Conservation (phyloP, 1,284 basidiomycete genomes). For the Boletus albobrunnescens region DNA sequence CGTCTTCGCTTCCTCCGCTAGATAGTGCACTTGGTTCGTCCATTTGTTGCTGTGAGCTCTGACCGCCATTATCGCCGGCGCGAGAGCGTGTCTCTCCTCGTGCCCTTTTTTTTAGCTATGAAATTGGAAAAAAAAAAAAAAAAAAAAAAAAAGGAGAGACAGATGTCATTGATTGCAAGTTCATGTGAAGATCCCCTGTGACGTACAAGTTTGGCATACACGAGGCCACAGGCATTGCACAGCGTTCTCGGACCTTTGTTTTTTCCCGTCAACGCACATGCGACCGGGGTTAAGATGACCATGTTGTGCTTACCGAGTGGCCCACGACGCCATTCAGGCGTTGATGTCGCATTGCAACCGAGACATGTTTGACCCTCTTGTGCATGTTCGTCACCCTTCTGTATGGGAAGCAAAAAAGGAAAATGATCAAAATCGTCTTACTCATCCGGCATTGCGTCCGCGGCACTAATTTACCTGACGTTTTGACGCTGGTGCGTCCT, state of each 20-base stretch:
- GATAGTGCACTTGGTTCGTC: slow-evolving; percentile 29
- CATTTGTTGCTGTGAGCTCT: slow-evolving; percentile 28
- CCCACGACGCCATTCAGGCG: slow-evolving; percentile 78
- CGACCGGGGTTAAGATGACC: slow-evolving; percentile 26
- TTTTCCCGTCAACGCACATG: slow-evolving; percentile 21
- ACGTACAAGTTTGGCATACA: slow-evolving; percentile 57
- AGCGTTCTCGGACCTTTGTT: slow-evolving; percentile 50
- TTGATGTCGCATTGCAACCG: slow-evolving; percentile 77
- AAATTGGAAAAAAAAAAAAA: slow-evolving; percentile 2
- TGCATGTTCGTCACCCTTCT: slow-evolving; percentile 45
- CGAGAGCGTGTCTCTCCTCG: slow-evolving; percentile 31
- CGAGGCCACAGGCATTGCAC: slow-evolving; percentile 57
- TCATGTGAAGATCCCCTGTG: slow-evolving; percentile 23
- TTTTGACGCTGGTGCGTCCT: slow-evolving; percentile 35
- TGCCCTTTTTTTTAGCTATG: slow-evolving; percentile 37
- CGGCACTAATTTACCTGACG: slow-evolving; percentile 41
- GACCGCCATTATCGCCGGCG: slow-evolving; percentile 25
- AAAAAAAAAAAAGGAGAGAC: no score
- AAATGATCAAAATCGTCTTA: slow-evolving; percentile 14
- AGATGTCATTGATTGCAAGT: slow-evolving; percentile 15
- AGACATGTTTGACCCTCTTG: slow-evolving; percentile 67
- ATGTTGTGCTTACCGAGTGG: slow-evolving; percentile 57
- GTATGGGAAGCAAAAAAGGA: slow-evolving; percentile 12
- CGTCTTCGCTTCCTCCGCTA: slow-evolving; percentile 36
- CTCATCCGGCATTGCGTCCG: slow-evolving; percentile 15